Conservation (phyloP, 176 grass and related monocot genomes). For the Melocanna baccifera region DNA sequence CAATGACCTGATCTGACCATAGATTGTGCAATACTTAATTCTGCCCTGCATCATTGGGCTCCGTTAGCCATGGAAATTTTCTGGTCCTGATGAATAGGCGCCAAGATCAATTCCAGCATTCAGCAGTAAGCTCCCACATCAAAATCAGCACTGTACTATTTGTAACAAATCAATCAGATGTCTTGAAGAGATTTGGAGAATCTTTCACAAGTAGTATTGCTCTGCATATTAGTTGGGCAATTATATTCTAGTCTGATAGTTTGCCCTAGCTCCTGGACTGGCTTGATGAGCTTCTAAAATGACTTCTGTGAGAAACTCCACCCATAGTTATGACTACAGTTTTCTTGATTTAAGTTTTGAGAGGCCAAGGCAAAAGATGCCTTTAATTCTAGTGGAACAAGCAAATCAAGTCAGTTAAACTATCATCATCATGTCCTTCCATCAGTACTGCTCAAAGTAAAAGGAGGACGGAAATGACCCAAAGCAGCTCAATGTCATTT, state of each 20-base stretch:
- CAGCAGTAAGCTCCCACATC: neutral
- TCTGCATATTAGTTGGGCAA: neutral
- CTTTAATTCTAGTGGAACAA: conserved; percentile 7
- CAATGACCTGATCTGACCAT: conserved; percentile 6
- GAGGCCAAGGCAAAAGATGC: conserved; percentile 1
- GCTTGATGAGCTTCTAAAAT: neutral
- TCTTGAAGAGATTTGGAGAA: neutral
- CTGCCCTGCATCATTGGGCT: neutral
- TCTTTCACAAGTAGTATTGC: neutral
- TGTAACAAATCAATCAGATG: neutral
- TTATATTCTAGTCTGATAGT: neutral
- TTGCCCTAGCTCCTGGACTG: neutral
- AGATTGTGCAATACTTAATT: conserved; percentile 23
- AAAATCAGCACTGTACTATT: neutral
- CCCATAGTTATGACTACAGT: neutral
- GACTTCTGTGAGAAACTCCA: neutral
- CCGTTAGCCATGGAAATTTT: neutral
- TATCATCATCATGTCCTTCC: conserved; percentile 13
- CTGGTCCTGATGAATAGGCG: neutral
- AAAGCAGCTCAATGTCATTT: conserved; percentile 57
- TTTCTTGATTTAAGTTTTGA: neutral
- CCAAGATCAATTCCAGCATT: neutral
- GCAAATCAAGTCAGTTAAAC: conserved; percentile 31
- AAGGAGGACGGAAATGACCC: conserved; percentile 39
- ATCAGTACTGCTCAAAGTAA: conserved; percentile 12